Percentiles rank a stretch among this genome's conserved stretches.
phyloP scores from a whole-genome alignment of 352 stramenopile genomes.

The Globisporangium nunn region DNA sequence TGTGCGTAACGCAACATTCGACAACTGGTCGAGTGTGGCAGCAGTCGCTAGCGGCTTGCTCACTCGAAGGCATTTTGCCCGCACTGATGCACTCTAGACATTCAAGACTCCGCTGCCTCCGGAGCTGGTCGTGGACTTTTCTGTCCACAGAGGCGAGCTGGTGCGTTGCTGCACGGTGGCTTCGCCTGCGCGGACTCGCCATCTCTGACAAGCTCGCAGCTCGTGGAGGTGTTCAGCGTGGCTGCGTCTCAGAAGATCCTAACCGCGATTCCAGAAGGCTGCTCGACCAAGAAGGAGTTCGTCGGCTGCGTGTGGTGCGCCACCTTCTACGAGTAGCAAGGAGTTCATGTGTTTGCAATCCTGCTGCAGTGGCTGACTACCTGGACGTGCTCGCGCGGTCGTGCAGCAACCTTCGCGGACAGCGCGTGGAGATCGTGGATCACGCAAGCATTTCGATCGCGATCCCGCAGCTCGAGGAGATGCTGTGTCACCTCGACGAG shows the following conservation, averaged over 20 bases:
- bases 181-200: background rate
- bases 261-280: slow-evolving; percentile 49
- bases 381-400: background rate
- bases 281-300: slow-evolving; percentile 74
- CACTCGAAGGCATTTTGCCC: background rate
- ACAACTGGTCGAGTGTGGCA: background rate
- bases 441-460: slow-evolving; percentile 57
- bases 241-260: slow-evolving; percentile 45
- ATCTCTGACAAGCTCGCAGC: slow-evolving; percentile 20
- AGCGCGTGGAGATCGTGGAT: slow-evolving; percentile 76
- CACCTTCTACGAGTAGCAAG: background rate
- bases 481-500: slow-evolving; percentile 57
- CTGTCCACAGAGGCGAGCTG: slow-evolving; percentile 71
- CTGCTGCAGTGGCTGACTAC: background rate
- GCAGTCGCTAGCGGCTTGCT: background rate
- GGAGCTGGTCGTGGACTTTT: slow-evolving; percentile 80
- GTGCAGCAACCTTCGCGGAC: slow-evolving; percentile 53
- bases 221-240: slow-evolving; percentile 70
- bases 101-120: slow-evolving; percentile 68
- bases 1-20: slow-evolving; percentile 18
- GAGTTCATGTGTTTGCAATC: background rate
- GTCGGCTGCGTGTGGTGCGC: slow-evolving; percentile 72
- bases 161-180: slow-evolving; percentile 15
- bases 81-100: slow-evolving; percentile 15
- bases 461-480: slow-evolving; percentile 77